Percentiles rank a stretch among this genome's conserved stretches.
Conservation (phyloP, 108 stramenopile species). For the Fistulifera solaris region DNA sequence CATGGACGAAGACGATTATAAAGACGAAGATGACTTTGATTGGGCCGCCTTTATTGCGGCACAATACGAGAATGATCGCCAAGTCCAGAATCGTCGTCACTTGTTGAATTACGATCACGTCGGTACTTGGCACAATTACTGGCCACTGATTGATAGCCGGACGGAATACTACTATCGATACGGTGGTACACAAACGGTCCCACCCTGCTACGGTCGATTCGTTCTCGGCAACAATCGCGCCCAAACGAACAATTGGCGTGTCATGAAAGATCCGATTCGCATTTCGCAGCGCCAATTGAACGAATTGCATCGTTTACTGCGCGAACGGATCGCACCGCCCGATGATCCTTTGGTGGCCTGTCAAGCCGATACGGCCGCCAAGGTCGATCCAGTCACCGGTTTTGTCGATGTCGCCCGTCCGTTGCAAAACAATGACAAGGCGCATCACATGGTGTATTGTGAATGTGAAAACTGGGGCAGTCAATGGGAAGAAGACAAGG, state of each 20-base stretch:
- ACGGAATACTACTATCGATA: conserved; percentile 55
- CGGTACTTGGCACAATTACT: conserved; percentile 24
- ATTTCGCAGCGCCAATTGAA: conserved; percentile 32
- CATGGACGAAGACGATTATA: neutral
- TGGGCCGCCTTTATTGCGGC: neutral
- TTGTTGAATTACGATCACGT: conserved; percentile 14
- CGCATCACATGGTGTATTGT: conserved; percentile 23
- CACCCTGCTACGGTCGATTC: conserved; percentile 29
- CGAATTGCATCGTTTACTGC: conserved; percentile 32
- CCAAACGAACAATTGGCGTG: conserved; percentile 36
- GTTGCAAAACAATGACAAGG: conserved; percentile 17
- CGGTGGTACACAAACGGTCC: conserved; percentile 32
- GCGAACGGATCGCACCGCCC: conserved; percentile 22
- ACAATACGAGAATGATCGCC: neutral
- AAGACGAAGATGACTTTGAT: neutral
- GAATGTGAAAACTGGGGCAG: conserved; percentile 36
- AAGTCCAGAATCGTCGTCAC: conserved; percentile 10
- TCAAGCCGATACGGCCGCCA: conserved; percentile 35
- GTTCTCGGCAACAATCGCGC: conserved; percentile 4
- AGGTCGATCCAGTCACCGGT: conserved; percentile 28
- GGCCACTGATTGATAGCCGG: conserved; percentile 16
- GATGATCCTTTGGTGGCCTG: conserved; percentile 18
- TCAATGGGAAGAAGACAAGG: conserved; percentile 23
- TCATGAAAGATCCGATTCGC: conserved; percentile 46
- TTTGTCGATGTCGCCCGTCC: conserved; percentile 24